Evolutionary conservation across 2,329 filamentous ascomycete species (phyloP), one percentile per base, ranked within the genome.

Genomic region (Phyllachora maydis): DNA sequence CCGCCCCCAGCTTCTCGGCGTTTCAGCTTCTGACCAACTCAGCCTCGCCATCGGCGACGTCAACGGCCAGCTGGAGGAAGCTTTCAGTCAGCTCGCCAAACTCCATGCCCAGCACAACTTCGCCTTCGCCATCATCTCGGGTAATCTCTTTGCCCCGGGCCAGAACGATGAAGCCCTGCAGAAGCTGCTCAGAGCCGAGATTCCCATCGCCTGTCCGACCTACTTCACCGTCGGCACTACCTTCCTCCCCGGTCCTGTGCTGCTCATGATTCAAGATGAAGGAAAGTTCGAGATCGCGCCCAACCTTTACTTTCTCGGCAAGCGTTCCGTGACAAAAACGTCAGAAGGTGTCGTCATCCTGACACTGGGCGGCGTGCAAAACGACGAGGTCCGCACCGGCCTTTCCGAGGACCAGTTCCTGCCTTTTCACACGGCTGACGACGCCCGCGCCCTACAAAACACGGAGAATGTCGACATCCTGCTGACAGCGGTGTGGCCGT

Each of bases 241-340:
- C 22, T 51, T 71, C n/a, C 56, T 98, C 5, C 88, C 88, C 1
- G 46, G 56, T 3, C 50, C 55, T 15, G 64, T 93, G 12, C 54
- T 75, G 11, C 65, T 76, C 38, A 82, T 70, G 42, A 60, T 95
- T 24, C 16, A 9, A 6, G 16, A 17, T 17, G 63, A 79, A 39
- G 61, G 63, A 16, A 66, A 75, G 31, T 72, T 70, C 38, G 66
- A 72, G 35, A 60, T 98, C 11, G 92, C 82, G 42, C 62, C 73
- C n/a, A 95, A 98, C 41, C 63, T 98, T 8, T 78, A 79, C 47
- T 91, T 75, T 38, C 64, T 98, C 1, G 83, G 78, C 27, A 90
- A 88, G 46, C 72, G 81, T 37, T 79, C 77, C 30, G 71, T 74
- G 9, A 74, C 81, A 24, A 95, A 88, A 44, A 95, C 85, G 0